phyloP scores from a whole-genome alignment of 2,329 filamentous ascomycete species.

The Aaosphaeria pasadenensis region DNA sequence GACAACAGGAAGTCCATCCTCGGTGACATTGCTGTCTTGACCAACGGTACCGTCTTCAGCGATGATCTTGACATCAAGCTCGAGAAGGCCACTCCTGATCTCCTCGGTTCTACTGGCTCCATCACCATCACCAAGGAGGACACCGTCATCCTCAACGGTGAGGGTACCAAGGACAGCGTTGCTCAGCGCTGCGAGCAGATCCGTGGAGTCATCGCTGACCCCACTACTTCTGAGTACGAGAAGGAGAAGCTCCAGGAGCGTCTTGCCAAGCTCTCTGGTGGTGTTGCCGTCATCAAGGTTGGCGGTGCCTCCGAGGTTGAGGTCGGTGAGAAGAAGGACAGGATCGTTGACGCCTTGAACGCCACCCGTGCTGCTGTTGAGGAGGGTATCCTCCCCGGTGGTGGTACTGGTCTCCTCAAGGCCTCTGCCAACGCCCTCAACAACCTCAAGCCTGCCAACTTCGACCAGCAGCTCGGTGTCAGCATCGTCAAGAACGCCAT shows the following conservation, averaged over 20 bases:
- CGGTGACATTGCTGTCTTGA: conserved; percentile 91
- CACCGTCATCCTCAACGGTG: conserved; percentile 96
- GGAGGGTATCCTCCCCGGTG: conserved; percentile 97
- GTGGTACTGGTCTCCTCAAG: conserved; percentile 97
- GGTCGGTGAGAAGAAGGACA: conserved; percentile 99
- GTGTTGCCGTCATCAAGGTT: conserved; percentile 99
- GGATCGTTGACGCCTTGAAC: conserved; percentile 97
- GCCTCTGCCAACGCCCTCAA: conserved; percentile 84
- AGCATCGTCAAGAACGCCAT: conserved; percentile 98
- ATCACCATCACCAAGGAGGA: conserved; percentile 99
- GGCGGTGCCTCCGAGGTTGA: conserved; percentile 97
- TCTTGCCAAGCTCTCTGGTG: conserved; percentile 97
- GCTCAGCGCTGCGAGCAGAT: conserved; percentile 98
- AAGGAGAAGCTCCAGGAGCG: conserved; percentile 99
- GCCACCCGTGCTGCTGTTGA: conserved; percentile 97
- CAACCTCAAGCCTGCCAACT: conserved; percentile 85
- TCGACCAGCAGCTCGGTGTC: conserved; percentile 98
- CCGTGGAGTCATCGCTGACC: conserved; percentile 91
- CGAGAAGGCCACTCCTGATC: conserved; percentile 92
- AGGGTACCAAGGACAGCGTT: conserved; percentile 91
- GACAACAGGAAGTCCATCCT: conserved; percentile 99
- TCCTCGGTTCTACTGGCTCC: conserved; percentile 94
- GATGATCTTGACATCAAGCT: conserved; percentile 99
- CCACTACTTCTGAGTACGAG: conserved; percentile 96
- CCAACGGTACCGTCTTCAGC: conserved; percentile 95